These are phyloP conservation scores for Gracilaria domingensis DNA, from an alignment of 23 red algal genomes.

Conservation along the genomic window DNA sequence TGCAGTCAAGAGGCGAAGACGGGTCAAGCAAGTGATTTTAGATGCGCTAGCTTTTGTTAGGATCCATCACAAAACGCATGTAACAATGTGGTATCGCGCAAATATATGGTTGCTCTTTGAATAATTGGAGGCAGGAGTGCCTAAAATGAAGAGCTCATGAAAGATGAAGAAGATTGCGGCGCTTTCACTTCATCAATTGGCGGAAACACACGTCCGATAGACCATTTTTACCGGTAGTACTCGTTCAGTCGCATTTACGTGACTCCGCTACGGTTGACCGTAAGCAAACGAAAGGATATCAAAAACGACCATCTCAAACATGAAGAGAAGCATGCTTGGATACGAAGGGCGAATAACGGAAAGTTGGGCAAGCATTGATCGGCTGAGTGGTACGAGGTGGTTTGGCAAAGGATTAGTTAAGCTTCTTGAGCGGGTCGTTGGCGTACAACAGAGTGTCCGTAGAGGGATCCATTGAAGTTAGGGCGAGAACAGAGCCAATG, in stretches of 20 bases:
- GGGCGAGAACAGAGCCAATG: slow-evolving; percentile 52
- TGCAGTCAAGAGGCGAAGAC: slow-evolving; percentile 62
- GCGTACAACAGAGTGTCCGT: slow-evolving; percentile 79
- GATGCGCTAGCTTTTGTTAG: neutral
- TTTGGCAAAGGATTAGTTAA: slow-evolving; percentile 27
- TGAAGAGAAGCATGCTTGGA: neutral
- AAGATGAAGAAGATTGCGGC: neutral
- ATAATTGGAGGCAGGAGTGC: neutral
- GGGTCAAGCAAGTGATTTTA: slow-evolving; percentile 1
- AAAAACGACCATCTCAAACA: neutral
- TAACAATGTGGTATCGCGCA: neutral
- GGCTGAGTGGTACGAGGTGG: neutral
- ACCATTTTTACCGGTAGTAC: neutral
- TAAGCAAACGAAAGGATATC: neutral
- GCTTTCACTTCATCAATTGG: neutral
- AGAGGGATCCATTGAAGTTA: slow-evolving; percentile 64
- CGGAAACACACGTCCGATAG: neutral
- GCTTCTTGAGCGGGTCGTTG: slow-evolving; percentile 75
- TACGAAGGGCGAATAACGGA: neutral
- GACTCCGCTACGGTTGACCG: neutral
- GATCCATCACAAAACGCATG: neutral
- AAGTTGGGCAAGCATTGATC: neutral
- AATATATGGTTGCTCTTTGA: neutral
- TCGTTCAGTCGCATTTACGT: neutral
- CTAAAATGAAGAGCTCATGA: neutral